Percentiles rank a stretch among this genome's conserved stretches.
Conservation (phyloP, 2,329 filamentous ascomycete species). For the Talaromyces sp. region DNA sequence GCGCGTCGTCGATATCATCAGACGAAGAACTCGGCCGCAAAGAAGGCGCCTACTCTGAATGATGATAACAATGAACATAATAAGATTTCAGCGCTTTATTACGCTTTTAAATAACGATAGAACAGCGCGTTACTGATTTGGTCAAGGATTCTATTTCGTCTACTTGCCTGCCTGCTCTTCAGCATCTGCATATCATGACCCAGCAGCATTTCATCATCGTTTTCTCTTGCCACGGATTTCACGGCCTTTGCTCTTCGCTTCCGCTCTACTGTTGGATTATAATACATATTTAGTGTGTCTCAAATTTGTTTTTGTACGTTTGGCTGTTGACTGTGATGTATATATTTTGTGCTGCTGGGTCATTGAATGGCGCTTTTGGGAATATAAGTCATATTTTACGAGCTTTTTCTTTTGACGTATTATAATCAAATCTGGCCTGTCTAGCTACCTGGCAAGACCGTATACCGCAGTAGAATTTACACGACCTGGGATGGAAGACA, state of each 20-base stretch:
- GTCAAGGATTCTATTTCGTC: not conserved
- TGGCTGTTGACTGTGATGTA: not conserved
- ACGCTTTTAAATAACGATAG: constrained; percentile 11
- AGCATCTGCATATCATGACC: constrained; percentile 18
- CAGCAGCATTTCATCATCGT: not conserved
- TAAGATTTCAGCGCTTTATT: not conserved
- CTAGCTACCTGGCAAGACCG: not conserved
- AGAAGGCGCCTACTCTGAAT: constrained; percentile 40
- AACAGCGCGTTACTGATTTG: constrained; percentile 8
- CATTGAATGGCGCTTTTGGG: constrained; percentile 5
- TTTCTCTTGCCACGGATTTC: not conserved
- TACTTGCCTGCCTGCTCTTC: not conserved
- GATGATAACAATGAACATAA: constrained; percentile 13
- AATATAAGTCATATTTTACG: not conserved
- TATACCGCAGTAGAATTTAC: not conserved
- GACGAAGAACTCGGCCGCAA: constrained; percentile 36
- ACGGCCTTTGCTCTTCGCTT: not conserved
- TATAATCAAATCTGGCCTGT: not conserved
- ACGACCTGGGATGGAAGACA: not conserved
- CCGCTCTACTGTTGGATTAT: not conserved
- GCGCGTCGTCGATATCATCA: constrained; percentile 38
- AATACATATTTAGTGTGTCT: not conserved
- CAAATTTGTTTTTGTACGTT: not conserved
- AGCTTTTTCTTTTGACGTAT: not conserved
- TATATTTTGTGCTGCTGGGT: constrained; percentile 1